Conservation (phyloP, 2,329 filamentous ascomycete species). For the Fusarium chuoi region DNA sequence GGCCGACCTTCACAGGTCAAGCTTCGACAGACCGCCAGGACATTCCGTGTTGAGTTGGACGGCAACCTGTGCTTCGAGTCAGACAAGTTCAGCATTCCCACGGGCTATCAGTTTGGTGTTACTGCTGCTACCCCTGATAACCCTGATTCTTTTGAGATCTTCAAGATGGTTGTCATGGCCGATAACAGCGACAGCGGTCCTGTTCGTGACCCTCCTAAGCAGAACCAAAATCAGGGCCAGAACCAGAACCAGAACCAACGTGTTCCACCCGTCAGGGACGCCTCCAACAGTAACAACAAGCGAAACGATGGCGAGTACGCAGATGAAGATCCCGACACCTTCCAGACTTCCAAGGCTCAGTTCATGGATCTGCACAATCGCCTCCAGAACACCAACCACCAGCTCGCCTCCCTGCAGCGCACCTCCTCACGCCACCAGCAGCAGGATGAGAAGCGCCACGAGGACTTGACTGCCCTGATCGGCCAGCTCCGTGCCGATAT, state of each 20-base stretch:
- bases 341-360: conserved; percentile 67
- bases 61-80: conserved; percentile 85
- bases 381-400: conserved; percentile 77
- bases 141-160: conserved; percentile 94
- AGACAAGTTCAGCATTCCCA: conserved; percentile 79
- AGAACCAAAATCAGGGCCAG: conserved; percentile 25
- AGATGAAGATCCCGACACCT: conserved; percentile 59
- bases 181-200: conserved; percentile 52
- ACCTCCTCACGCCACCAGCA: conserved; percentile 62
- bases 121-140: conserved; percentile 89
- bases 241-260: conserved; percentile 23
- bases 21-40: conserved; percentile 70
- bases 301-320: conserved; percentile 54
- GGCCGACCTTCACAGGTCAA: conserved; percentile 84
- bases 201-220: conserved; percentile 43
- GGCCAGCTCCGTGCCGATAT: conserved; percentile 59
- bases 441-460: conserved; percentile 65
- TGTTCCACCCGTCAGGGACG: conserved; percentile 13
- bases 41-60: conserved; percentile 84
- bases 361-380: conserved; percentile 88
- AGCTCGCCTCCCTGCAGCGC: conserved; percentile 70
- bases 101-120: conserved; percentile 86
- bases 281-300: conserved; percentile 42
- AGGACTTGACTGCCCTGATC: conserved; percentile 62
- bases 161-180: conserved; percentile 82